phyloP scores from a whole-genome alignment of 352 stramenopile genomes.

The Phytophthora ohioensis region DNA sequence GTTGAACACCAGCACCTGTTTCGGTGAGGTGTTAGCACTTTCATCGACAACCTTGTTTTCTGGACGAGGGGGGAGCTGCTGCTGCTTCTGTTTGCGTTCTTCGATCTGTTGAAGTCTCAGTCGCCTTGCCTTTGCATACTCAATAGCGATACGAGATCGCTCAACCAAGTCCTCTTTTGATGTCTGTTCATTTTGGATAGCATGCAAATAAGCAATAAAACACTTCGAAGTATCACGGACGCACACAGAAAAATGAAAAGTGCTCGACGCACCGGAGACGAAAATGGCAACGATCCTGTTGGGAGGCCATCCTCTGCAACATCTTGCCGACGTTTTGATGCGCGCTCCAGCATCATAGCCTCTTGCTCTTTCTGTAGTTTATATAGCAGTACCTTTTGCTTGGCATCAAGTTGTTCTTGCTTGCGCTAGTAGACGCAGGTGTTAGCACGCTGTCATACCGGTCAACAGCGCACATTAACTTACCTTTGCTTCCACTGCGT shows the following conservation, averaged over 20 bases:
- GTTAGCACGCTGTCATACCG: conserved; percentile 1
- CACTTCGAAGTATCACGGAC: too few species aligned
- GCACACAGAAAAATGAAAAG: neutral
- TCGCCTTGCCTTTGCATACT: conserved; percentile 64
- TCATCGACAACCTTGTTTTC: conserved; percentile 29
- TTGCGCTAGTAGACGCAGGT: conserved; percentile 38
- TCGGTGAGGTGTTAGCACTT: conserved; percentile 12
- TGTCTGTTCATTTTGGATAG: conserved; percentile 29
- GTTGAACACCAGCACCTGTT: conserved; percentile 39
- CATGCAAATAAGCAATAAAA: conserved; percentile 11
- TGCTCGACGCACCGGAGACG: conserved; percentile 39
- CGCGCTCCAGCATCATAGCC: conserved; percentile 26
- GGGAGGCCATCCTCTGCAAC: conserved; percentile 13
- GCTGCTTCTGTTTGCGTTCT: conserved; percentile 44
- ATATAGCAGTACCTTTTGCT: conserved; percentile 80
- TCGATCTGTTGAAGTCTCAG: conserved; percentile 54
- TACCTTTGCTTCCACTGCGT: conserved; percentile 66
- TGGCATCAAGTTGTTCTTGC: conserved; percentile 73
- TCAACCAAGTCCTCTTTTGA: conserved; percentile 57
- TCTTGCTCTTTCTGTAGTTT: conserved; percentile 85
- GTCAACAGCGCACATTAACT: neutral
- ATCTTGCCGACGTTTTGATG: conserved; percentile 24
- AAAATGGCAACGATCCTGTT: conserved; percentile 13
- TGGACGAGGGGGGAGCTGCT: conserved; percentile 54
- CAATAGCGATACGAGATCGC: conserved; percentile 63